Conservation (phyloP, 2,329 filamentous ascomycete genomes). For the Dothiorella sarmentorum region DNA sequence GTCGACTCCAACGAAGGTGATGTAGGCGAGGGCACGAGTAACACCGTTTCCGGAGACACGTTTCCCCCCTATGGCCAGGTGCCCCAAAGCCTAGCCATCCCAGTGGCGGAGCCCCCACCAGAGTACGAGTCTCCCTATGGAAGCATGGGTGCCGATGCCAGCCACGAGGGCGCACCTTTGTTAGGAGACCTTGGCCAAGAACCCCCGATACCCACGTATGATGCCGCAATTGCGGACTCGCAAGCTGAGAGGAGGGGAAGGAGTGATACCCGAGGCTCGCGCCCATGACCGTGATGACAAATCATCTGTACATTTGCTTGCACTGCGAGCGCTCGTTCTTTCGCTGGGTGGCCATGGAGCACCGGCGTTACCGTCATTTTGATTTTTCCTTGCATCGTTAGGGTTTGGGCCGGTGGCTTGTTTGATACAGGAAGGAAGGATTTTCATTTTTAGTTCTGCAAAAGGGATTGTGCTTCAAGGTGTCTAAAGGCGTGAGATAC, state of each 20-base stretch:
- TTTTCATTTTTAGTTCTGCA: not conserved
- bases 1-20: slow-evolving; percentile 61
- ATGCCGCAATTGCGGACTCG: slow-evolving; percentile 82
- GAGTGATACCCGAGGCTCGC: slow-evolving; percentile 54
- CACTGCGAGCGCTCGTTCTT: slow-evolving; percentile 4
- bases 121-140: slow-evolving; percentile 51
- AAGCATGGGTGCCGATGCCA: slow-evolving; percentile 21
- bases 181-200: slow-evolving; percentile 24
- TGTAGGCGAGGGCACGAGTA: slow-evolving; percentile 67
- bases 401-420: not conserved
- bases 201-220: slow-evolving; percentile 80
- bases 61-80: slow-evolving; percentile 13
- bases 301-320: slow-evolving; percentile 8
- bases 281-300: slow-evolving; percentile 30
- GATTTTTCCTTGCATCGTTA: slow-evolving; percentile 10
- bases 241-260: slow-evolving; percentile 71
- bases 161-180: slow-evolving; percentile 49
- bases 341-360: slow-evolving; percentile 7
- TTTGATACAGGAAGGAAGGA: slow-evolving; percentile 5
- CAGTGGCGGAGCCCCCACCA: slow-evolving; percentile 42
- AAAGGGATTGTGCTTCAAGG: not conserved
- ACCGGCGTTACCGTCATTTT: slow-evolving; percentile 1
- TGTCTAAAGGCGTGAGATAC: slow-evolving; percentile 11
- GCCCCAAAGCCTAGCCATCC: slow-evolving; percentile 9
- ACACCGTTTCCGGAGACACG: not conserved